Evolutionary conservation across 805 yeast species (phyloP).

Genomic region (Wickerhamomyces strasburgensis): DNA sequence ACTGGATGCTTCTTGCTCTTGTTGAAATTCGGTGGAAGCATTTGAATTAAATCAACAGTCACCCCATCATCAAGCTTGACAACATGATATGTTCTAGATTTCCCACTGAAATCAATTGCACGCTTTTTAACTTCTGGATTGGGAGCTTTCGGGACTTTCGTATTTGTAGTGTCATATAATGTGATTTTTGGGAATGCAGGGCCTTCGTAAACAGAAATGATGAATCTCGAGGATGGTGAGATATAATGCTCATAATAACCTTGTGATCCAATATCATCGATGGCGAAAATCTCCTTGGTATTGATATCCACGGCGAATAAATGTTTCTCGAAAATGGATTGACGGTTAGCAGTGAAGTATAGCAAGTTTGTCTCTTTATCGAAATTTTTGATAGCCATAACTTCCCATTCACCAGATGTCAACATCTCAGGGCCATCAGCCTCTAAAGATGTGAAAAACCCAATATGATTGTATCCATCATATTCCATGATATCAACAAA

Average conservation of each 20-base stretch:
- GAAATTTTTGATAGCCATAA: conserved; percentile 42
- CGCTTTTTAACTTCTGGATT: conserved; percentile 2
- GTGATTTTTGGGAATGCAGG: conserved; percentile 20
- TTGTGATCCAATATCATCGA: conserved; percentile 31
- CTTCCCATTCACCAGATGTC: conserved; percentile 48
- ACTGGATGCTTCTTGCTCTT: conserved; percentile 50
- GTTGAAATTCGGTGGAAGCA: conserved; percentile 54
- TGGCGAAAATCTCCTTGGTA: conserved; percentile 17
- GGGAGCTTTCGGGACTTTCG: background rate
- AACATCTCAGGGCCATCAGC: conserved; percentile 36
- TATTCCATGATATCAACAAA: conserved; percentile 58
- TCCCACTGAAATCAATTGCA: conserved; percentile 16
- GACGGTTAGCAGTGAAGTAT: conserved; percentile 54
- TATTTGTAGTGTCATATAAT: conserved; percentile 8
- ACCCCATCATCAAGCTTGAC: conserved; percentile 18
- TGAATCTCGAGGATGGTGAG: conserved; percentile 53
- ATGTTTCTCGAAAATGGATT: conserved; percentile 49
- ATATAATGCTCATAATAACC: conserved; percentile 48
- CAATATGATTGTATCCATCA: conserved; percentile 58
- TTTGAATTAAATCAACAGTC: conserved; percentile 51
- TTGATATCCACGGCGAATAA: conserved; percentile 45
- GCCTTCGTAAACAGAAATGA: conserved; percentile 31
- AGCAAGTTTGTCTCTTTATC: conserved; percentile 42
- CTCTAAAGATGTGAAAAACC: conserved; percentile 46
- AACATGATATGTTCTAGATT: conserved; percentile 17